Evolutionary conservation across 371 early-diverging fungal species (phyloP).

Genomic region (Syncephalis plumigaleata): DNA sequence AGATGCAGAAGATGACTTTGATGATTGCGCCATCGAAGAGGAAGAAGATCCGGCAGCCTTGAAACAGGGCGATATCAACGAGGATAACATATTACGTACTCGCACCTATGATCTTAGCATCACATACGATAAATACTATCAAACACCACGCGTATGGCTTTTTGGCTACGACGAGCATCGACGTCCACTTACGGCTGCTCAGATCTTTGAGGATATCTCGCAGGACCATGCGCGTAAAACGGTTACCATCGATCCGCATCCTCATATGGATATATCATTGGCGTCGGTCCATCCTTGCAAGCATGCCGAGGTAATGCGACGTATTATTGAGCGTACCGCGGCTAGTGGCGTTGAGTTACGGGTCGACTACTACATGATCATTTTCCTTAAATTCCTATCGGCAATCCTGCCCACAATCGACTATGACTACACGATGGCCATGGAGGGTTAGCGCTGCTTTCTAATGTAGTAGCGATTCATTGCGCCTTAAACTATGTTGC

Average conservation of each 20-base stretch:
- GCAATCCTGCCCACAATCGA: slow-evolving; percentile 94
- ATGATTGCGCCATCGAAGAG: slow-evolving; percentile 10
- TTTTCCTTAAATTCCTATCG: slow-evolving; percentile 93
- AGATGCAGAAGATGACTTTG: slow-evolving; percentile 10
- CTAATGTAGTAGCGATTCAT: too few species aligned
- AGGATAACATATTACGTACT: slow-evolving; percentile 76
- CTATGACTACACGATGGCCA: slow-evolving; percentile 80
- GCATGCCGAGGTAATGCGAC: slow-evolving; percentile 96
- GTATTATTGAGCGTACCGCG: slow-evolving; percentile 68
- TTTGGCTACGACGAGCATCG: slow-evolving; percentile 91
- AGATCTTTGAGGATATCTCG: slow-evolving; percentile 91
- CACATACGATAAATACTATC: slow-evolving; percentile 97
- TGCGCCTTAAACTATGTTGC: too few species aligned
- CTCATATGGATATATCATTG: slow-evolving; percentile 64
- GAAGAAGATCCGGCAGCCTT: slow-evolving; percentile 2
- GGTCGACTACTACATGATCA: slow-evolving; percentile 87
- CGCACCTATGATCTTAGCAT: slow-evolving; percentile 94
- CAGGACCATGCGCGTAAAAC: slow-evolving; percentile 97
- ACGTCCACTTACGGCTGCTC: slow-evolving; percentile 59
- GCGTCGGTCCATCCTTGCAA: slow-evolving; percentile 95
- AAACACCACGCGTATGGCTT: slow-evolving; percentile 92
- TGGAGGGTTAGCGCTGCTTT: slow-evolving; percentile 15
- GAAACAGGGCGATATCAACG: not conserved
- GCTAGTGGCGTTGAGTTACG: slow-evolving; percentile 47
- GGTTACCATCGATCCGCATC: slow-evolving; percentile 91